Base-by-base conservation (phyloP, 2,329 filamentous ascomycete genomes). In the Daldinia sp. region DNA sequence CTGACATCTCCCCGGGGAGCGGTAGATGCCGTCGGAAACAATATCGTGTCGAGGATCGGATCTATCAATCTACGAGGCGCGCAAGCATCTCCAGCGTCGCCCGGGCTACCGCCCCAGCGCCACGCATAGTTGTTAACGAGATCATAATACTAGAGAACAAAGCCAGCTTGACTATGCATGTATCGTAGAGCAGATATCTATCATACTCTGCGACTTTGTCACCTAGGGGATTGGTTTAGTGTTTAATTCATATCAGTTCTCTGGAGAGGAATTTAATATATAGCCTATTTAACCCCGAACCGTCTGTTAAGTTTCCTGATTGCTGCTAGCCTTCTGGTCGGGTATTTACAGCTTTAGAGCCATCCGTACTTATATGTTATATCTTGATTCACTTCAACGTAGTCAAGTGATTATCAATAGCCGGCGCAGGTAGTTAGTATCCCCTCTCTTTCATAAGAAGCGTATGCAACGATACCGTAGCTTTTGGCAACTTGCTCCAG, bases 1-100 rank as follows among this genome's bases (percentile, higher is more conserved):
- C 80, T 99, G 68, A 89, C 93, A 26, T 93, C 92, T 37, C 96
- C 96, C 0, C 88, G 94, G 66, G 95, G 94, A 0, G 95, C 95
- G 0, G 94, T 98, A 2, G 95, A 98, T 80, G 94, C 94, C 0
- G 94, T 98, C 0, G 95, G 95, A 0, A 95, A 91, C 79, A 95
- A 94, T 72, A 89, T 98, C 59, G 93, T 97, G 20, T 92, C 92
- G 68, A 87, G 94, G 33, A 96, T 98, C 74, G 93, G 93, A 6
- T 92, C 90, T 64, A 88, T 96, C 70, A 94, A 93, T 76, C 82
- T 97, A 50, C 83, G 91, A 15, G 87, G 87, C 3, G 79, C 76
- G 6, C 74, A 57, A 10, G 56, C 63, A n/a, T 62, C 67, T 23
- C 50, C 62, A 6, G 41, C 69, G 18, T 69, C 69, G 6, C 63